A percentile compares a stretch with the other conserved stretches of the same genome.
These are phyloP conservation scores for Lachancea sp. DNA, from an alignment of 805 yeast species.

Conservation along the genomic window DNA sequence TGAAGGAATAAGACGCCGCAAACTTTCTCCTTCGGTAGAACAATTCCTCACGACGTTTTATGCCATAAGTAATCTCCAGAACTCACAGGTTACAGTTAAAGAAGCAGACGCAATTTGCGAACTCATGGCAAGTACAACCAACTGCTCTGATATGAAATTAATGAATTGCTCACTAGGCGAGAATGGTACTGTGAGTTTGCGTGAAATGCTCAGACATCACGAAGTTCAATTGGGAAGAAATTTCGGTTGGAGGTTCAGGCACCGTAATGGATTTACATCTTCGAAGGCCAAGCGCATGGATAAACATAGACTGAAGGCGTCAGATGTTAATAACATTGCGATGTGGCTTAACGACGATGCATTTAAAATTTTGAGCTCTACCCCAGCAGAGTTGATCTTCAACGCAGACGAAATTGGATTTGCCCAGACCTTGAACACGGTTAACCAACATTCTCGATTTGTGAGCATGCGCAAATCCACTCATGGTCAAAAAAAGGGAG, in stretches of 20 bases:
- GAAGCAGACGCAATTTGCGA: slow-evolving; percentile 9
- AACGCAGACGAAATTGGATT: slow-evolving; percentile 10
- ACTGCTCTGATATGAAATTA: slow-evolving; percentile 1
- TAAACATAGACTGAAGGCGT: slow-evolving; percentile 5
- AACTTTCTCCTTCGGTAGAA: slow-evolving; percentile 5
- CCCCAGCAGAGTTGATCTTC: slow-evolving; percentile 7
- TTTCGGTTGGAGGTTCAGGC: slow-evolving; percentile 8
- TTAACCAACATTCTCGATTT: slow-evolving; percentile 5
- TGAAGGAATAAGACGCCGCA: slow-evolving; percentile 7
- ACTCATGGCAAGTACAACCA: slow-evolving; percentile 7
- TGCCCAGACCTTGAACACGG: slow-evolving; percentile 4
- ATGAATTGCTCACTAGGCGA: not conserved
- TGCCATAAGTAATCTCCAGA: slow-evolving; percentile 6
- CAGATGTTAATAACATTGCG: slow-evolving; percentile 8
- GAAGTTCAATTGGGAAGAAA: slow-evolving; percentile 5
- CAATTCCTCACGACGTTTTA: slow-evolving; percentile 7
- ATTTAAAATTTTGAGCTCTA: slow-evolving; percentile 1
- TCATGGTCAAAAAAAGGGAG: slow-evolving; percentile 1
- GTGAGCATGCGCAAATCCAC: slow-evolving; percentile 2
- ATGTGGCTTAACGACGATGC: slow-evolving; percentile 10
- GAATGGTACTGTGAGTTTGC: slow-evolving; percentile 1
- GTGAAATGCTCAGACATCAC: slow-evolving; percentile 2
- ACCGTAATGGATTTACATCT: slow-evolving; percentile 7
- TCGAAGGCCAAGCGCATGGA: slow-evolving; percentile 8
- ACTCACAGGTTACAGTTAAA: slow-evolving; percentile 7